Evolutionary conservation across 768 basidiomycete genomes (phyloP).

Genomic region (Trichaptum fuscoviolaceum): DNA sequence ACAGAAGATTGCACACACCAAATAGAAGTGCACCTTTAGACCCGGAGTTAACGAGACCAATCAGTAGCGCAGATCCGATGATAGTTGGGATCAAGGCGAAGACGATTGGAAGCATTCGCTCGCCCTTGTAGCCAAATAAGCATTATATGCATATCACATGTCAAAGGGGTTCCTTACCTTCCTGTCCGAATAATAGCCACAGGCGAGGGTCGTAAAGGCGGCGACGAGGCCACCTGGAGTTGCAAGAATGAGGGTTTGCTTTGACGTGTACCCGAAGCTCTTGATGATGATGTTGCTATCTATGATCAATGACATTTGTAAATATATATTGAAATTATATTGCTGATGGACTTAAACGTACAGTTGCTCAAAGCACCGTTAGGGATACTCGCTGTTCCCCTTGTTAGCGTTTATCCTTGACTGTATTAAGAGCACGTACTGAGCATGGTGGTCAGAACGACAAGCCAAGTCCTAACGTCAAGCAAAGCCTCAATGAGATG

Average conservation of each 20-base stretch:
- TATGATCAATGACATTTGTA: conserved; percentile 18
- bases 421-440: conserved; percentile 35
- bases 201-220: conserved; percentile 41
- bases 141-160: background rate
- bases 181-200: conserved; percentile 63
- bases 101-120: conserved; percentile 57
- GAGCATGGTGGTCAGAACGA: conserved; percentile 52
- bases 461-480: conserved; percentile 58
- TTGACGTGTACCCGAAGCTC: conserved; percentile 62
- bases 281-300: conserved; percentile 61
- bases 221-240: conserved; percentile 52
- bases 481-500: conserved; percentile 52
- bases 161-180: conserved; percentile 32
- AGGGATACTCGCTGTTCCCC: conserved; percentile 50
- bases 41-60: conserved; percentile 44
- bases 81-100: conserved; percentile 56
- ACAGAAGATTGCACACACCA: conserved; percentile 29
- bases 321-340: background rate
- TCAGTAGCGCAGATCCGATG: conserved; percentile 46
- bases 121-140: conserved; percentile 29
- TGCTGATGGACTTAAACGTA: conserved; percentile 23
- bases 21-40: conserved; percentile 52
- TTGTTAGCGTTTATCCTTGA: conserved; percentile 10
- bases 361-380: conserved; percentile 62
- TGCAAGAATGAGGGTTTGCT: conserved; percentile 53